Evolutionary conservation across 805 yeast genomes (phyloP).

Genomic region (Lipomyces sp.): DNA sequence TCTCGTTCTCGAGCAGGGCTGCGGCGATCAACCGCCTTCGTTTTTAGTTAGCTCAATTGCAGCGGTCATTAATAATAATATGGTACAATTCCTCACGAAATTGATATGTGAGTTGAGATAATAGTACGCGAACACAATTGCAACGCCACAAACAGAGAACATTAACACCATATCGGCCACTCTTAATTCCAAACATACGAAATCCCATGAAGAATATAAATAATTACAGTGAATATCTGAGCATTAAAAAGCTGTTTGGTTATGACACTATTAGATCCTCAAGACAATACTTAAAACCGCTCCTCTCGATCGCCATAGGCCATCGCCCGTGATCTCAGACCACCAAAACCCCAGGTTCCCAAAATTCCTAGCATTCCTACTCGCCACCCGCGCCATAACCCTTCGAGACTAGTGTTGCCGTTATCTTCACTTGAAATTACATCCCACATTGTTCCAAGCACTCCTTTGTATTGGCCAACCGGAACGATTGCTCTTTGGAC

Average conservation of each 20-base stretch:
- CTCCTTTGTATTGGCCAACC: constrained; percentile 61
- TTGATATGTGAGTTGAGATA: background rate
- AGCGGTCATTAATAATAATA: background rate
- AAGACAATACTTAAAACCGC: constrained; percentile 20
- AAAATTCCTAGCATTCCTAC: constrained; percentile 77
- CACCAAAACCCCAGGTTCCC: constrained; percentile 80
- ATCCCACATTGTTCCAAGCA: constrained; percentile 59
- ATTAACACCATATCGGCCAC: background rate
- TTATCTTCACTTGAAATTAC: constrained; percentile 52
- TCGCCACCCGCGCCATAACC: constrained; percentile 88
- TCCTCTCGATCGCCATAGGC: constrained; percentile 29
- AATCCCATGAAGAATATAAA: background rate
- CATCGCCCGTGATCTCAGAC: constrained; percentile 50
- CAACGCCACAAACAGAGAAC: background rate
- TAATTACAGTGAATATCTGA: background rate
- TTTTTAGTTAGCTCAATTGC: background rate
- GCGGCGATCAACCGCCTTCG: too few relatives aligned
- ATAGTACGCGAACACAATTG: background rate
- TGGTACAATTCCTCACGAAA: background rate
- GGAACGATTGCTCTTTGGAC: constrained; percentile 56
- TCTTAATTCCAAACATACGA: background rate
- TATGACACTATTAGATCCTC: background rate
- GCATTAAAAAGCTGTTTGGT: background rate
- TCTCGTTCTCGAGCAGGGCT: too few relatives aligned
- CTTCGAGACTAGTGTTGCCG: constrained; percentile 54